Evolutionary conservation across 2,329 filamentous ascomycete genomes (phyloP), one percentile per base, ranked within the genome.

Genomic region (Calonectria henricotiae): DNA sequence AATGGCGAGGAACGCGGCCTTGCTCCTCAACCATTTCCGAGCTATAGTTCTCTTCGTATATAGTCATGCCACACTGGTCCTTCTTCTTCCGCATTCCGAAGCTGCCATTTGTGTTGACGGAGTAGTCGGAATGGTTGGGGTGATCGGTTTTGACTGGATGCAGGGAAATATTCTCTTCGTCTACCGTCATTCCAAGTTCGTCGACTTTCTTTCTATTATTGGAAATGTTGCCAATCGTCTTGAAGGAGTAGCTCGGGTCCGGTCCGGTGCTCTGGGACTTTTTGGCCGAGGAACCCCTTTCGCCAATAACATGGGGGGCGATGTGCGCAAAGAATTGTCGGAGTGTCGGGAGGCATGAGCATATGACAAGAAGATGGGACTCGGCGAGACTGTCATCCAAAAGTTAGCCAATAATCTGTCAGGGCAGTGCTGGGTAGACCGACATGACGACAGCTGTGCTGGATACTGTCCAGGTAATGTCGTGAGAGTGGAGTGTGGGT

Each of bases 361-460:
- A 74, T 5, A 74, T 74, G 7, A 69, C 69, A 4, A 72, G 74
- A 20, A 74, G 72, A 2, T 74, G 72, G 17, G 72, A 63, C 32
- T 74, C 69, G 1, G 72, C 72, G n/a, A 74, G 67, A 20, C 72
- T 74, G 11, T 4, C 1, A 39, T 5, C 2, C 2, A 55, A 2
- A 69, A 37, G 27, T 47, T 11, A 23, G 0, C 12, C 6, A 3
- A 4, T 5, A 1, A 8, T 17, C n/a, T 8, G 5, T 9, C 6
- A 5, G 12, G 1, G 8, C n/a, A 15, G 6, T 37, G 8, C 2
- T 37, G 35, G 17, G 51, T 12, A 39, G n/a, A 58, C 51, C 13
- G 13, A 58, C 51, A 58, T 41, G 62, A 51, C 32, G 20, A 41
- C 7, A 9, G 62, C 47, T 25, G 47, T 49, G 23, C 43, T 5